A percentile compares a stretch with the other conserved stretches of the same genome.
phyloP scores from a whole-genome alignment of 495 filamentous ascomycete genomes.

The Cudoniella acicularis region DNA sequence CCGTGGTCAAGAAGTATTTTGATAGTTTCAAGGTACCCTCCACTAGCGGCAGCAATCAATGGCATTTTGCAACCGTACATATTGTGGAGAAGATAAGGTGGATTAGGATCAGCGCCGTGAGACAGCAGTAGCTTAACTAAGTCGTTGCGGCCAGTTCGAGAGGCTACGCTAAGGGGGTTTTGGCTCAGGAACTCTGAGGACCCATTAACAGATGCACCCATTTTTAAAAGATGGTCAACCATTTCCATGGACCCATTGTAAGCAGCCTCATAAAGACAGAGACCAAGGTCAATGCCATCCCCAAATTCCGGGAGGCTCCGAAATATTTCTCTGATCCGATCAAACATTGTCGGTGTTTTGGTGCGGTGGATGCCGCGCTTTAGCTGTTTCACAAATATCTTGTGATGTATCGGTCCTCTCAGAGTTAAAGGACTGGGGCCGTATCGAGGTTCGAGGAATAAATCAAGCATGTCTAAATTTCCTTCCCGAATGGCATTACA shows the following conservation, averaged over 20 bases:
- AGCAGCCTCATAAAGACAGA: neutral
- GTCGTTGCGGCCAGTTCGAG: neutral
- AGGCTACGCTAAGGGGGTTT: neutral
- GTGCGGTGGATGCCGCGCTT: neutral
- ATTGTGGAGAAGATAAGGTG: neutral
- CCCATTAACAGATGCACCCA: neutral
- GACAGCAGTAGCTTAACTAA: neutral
- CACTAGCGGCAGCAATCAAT: conserved; percentile 16
- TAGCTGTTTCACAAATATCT: neutral
- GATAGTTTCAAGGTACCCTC: conserved; percentile 8
- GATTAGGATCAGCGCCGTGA: neutral
- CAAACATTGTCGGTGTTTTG: neutral
- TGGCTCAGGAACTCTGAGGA: neutral
- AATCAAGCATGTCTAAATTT: neutral
- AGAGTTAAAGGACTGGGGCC: neutral
- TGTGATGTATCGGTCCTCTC: neutral
- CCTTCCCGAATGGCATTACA: neutral
- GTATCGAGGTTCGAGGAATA: neutral
- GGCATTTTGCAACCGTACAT: neutral
- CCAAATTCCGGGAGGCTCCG: neutral
- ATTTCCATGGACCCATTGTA: neutral
- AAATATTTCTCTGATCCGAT: neutral
- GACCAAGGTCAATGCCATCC: neutral
- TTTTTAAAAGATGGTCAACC: neutral
- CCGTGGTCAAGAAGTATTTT: conserved; percentile 25